Percentiles rank a stretch among this genome's conserved stretches.
phyloP scores from a whole-genome alignment of 2,329 filamentous ascomycete species.

The Aspergillus sp. region DNA sequence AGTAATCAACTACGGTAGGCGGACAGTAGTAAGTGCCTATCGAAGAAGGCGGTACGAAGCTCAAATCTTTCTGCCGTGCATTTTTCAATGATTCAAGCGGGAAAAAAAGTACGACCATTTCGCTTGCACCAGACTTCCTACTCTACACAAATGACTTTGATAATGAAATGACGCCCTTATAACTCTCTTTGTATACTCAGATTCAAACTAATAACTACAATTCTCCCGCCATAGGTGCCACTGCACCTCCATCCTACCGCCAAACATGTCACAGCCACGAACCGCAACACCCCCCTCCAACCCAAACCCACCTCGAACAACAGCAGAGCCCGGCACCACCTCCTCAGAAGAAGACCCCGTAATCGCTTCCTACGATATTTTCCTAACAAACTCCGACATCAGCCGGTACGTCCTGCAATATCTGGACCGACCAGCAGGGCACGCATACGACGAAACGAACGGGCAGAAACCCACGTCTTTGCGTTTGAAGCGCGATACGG shows the following conservation, averaged over 20 bases:
- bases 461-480: constrained; percentile 66
- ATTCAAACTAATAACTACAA: neutral
- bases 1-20: neutral
- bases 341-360: constrained; percentile 60
- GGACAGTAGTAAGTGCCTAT: neutral
- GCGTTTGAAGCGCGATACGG: constrained; percentile 77
- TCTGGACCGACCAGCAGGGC: constrained; percentile 64
- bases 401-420: constrained; percentile 85
- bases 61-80: neutral
- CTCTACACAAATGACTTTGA: neutral
- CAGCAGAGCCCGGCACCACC: too few relatives aligned
- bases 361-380: constrained; percentile 76
- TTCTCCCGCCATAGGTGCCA: too few relatives aligned
- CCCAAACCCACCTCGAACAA: neutral
- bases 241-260: too few relatives aligned
- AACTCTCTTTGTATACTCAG: neutral
- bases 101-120: neutral
- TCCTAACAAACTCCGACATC: constrained; percentile 72
- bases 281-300: neutral
- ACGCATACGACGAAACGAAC: constrained; percentile 60
- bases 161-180: neutral
- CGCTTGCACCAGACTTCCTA: neutral
- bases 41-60: neutral
- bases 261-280: neutral
- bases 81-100: neutral